A percentile compares a stretch with the other conserved stretches of the same genome.
phyloP scores from a whole-genome alignment of 2,329 filamentous ascomycete genomes.

The Cordyceps tenuipes region DNA sequence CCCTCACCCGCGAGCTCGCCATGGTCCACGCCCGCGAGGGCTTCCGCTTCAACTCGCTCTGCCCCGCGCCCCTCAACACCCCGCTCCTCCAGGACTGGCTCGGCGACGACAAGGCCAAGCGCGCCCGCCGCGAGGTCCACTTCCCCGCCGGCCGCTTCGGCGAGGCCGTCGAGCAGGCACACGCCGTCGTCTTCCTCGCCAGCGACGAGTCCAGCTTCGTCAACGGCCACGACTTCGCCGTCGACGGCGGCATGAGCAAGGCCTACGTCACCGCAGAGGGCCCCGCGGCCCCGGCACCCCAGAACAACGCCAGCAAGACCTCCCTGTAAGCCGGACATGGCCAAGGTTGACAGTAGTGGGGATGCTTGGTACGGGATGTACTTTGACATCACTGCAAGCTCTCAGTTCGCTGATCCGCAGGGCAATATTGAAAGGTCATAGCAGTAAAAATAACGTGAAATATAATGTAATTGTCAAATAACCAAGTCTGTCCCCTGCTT shows the following conservation, averaged over 20 bases:
- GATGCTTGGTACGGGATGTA: too few relatives aligned
- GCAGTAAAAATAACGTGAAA: too few relatives aligned
- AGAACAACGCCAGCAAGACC: constrained; percentile 51
- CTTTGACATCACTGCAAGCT: too few relatives aligned
- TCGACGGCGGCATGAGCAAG: constrained; percentile 93
- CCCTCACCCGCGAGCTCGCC: constrained; percentile 81
- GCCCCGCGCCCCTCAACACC: constrained; percentile 86
- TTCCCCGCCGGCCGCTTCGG: constrained; percentile 85
- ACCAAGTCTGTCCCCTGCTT: too few relatives aligned
- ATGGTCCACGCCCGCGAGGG: constrained; percentile 87
- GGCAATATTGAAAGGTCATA: too few relatives aligned
- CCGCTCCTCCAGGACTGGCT: constrained; percentile 90
- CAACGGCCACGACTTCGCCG: constrained; percentile 85
- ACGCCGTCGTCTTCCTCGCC: constrained; percentile 79
- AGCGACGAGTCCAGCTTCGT: constrained; percentile 86
- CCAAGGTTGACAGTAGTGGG: too few relatives aligned
- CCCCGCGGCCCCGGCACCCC: constrained; percentile 42
- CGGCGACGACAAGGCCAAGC: constrained; percentile 76
- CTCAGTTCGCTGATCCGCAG: too few relatives aligned
- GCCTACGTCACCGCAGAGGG: constrained; percentile 71
- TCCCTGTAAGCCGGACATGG: constrained; percentile 26
- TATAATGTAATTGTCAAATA: too few relatives aligned
- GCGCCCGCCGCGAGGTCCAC: constrained; percentile 74
- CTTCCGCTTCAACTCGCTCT: constrained; percentile 83
- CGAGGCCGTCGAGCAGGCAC: constrained; percentile 88